A percentile compares a stretch with the other conserved stretches of the same genome.
Evolutionary conservation across 495 filamentous ascomycete species (phyloP).

Genomic region (Xeromyces bisporus): DNA sequence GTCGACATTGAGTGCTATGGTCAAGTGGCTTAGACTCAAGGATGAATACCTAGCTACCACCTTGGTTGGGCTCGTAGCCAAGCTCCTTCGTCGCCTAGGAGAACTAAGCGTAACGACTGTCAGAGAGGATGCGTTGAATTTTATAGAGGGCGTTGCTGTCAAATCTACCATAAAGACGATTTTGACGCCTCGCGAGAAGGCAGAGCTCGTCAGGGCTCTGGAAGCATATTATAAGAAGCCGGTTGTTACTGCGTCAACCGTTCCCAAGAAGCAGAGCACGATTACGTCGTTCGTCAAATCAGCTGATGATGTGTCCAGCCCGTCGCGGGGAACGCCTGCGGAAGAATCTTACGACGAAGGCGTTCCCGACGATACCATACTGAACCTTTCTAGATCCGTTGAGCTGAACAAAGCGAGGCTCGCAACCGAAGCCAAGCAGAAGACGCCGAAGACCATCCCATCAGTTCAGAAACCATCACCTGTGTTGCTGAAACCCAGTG

Average conservation of each 20-base stretch:
- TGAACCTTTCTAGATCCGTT: constrained; percentile 30
- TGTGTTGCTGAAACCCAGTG: constrained; percentile 20
- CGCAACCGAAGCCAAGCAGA: constrained; percentile 19
- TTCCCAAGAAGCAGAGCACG: constrained; percentile 43
- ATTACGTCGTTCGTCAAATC: constrained; percentile 47
- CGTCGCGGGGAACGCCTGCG: constrained; percentile 10
- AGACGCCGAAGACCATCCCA: constrained; percentile 23
- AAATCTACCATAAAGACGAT: constrained; percentile 49
- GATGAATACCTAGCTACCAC: constrained; percentile 68
- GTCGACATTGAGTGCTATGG: constrained; percentile 45
- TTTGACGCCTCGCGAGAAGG: constrained; percentile 57
- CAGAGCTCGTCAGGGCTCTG: constrained; percentile 61
- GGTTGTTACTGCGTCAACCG: constrained; percentile 27
- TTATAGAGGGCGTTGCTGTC: constrained; percentile 42
- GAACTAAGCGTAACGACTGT: constrained; percentile 50
- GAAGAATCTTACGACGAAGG: constrained; percentile 29
- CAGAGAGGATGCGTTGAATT: constrained; percentile 38
- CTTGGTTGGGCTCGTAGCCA: constrained; percentile 47
- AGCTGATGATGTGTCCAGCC: constrained; percentile 21
- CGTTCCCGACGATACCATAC: constrained; percentile 24
- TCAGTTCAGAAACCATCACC: constrained; percentile 16
- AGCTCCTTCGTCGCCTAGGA: constrained; percentile 56
- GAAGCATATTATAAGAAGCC: constrained; percentile 54
- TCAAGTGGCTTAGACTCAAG: constrained; percentile 68
- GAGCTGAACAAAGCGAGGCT: constrained; percentile 31